These are phyloP conservation scores for Euphorbia lathyris DNA, from an alignment of 345 rosid genomes.

Conservation along the genomic window DNA sequence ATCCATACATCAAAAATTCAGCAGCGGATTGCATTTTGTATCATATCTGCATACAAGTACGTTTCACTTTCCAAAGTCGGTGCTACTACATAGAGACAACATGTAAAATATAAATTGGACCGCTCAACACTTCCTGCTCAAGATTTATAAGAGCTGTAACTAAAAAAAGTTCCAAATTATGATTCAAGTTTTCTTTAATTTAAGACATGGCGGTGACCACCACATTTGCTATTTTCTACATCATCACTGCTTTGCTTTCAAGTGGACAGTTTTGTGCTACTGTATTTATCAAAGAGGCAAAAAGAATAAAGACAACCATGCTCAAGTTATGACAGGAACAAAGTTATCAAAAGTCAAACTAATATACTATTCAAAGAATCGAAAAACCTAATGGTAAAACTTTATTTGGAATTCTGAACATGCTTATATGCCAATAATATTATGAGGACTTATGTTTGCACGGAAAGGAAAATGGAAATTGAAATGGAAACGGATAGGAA, in stretches of 20 bases:
- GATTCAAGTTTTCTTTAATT: neutral
- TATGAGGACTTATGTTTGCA: neutral
- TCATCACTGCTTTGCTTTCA: conserved; percentile 3
- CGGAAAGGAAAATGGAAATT: no score
- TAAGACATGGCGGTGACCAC: neutral
- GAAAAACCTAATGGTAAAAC: neutral
- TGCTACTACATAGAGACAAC: conserved; percentile 8
- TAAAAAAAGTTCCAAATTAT: no score
- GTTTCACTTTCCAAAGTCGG: conserved; percentile 5
- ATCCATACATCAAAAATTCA: conserved; percentile 9
- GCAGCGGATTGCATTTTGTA: neutral
- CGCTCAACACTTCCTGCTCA: neutral
- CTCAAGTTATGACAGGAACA: conserved; percentile 13
- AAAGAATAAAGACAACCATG: conserved; percentile 4
- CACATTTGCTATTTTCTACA: neutral
- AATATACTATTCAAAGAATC: neutral
- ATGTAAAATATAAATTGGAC: neutral
- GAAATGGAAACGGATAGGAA: no score
- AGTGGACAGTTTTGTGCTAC: no score
- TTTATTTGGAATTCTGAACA: neutral
- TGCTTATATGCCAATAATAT: neutral
- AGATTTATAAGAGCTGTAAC: neutral
- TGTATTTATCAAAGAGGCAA: conserved; percentile 4
- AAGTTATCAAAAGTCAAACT: neutral
- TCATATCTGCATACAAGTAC: conserved; percentile 7